phyloP scores from a whole-genome alignment of 768 basidiomycete genomes.

The Glaciozyma antarctica region DNA sequence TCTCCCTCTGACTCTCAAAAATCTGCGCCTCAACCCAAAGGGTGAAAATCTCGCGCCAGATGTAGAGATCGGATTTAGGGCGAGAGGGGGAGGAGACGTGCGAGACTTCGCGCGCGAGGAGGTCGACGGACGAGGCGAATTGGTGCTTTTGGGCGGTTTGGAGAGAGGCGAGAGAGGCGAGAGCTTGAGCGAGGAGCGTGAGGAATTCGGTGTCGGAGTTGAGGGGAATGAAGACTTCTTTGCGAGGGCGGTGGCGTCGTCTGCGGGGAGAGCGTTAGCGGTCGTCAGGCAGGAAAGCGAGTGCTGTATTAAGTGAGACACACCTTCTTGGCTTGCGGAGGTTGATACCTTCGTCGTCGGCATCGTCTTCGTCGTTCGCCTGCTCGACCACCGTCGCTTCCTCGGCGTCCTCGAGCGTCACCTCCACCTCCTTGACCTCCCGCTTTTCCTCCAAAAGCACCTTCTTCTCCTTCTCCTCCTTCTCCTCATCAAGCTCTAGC shows the following conservation, averaged over 20 bases:
- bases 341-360: conserved; percentile 1
- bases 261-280: not conserved
- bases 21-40: conserved; percentile 71
- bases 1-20: conserved; percentile 64
- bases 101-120: conserved; percentile 44
- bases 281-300: not conserved
- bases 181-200: conserved; percentile 52
- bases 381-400: not conserved
- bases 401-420: not conserved
- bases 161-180: conserved; percentile 48
- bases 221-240: conserved; percentile 66
- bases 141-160: conserved; percentile 46
- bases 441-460: conserved; percentile 7
- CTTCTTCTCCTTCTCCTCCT: conserved; percentile 8
- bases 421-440: not conserved
- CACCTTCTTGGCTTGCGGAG: not conserved
- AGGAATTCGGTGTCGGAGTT: conserved; percentile 74
- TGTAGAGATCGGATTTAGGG: conserved; percentile 57
- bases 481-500: conserved; percentile 3
- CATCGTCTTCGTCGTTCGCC: not conserved
- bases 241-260: conserved; percentile 15
- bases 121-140: conserved; percentile 47
- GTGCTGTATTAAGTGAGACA: not conserved
- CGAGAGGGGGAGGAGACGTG: conserved; percentile 38
- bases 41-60: conserved; percentile 83